Conservation (phyloP, 371 early-diverging fungal genomes). For the Mortierella sp. region DNA sequence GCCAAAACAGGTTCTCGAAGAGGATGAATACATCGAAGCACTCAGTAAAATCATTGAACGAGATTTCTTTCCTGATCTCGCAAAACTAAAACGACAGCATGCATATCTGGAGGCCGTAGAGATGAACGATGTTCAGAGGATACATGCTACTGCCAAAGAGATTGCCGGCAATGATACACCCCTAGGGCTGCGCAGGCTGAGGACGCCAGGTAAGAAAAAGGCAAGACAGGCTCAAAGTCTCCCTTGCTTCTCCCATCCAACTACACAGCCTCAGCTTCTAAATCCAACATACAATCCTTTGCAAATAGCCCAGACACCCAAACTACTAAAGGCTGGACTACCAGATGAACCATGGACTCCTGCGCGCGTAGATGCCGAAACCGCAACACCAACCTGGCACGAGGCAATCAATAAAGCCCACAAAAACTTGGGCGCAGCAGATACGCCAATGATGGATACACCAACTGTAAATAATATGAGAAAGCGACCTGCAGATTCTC, state of each 20-base stretch:
- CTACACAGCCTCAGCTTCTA: not conserved
- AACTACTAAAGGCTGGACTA: constrained; percentile 15
- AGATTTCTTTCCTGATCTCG: constrained; percentile 87
- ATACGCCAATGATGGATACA: constrained; percentile 31
- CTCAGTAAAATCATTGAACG: constrained; percentile 85
- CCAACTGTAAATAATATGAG: constrained; percentile 16
- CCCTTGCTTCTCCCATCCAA: not conserved
- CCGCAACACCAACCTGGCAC: constrained; percentile 41
- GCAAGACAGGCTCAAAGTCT: not conserved
- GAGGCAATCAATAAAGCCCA: constrained; percentile 5
- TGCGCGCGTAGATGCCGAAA: constrained; percentile 39
- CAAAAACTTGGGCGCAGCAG: constrained; percentile 11
- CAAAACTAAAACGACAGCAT: constrained; percentile 65
- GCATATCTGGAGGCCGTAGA: constrained; percentile 57
- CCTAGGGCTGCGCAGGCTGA: constrained; percentile 28
- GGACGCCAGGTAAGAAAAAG: constrained; percentile 41
- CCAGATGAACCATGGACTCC: constrained; percentile 51
- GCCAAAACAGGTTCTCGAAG: constrained; percentile 69
- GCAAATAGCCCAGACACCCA: constrained; percentile 39
- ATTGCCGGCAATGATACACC: constrained; percentile 56
- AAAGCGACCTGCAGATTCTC: not conserved
- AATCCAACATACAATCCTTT: not conserved
- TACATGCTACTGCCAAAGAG: constrained; percentile 53
- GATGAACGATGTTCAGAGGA: constrained; percentile 47
- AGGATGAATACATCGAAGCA: constrained; percentile 84